Evolutionary conservation across 768 basidiomycete genomes (phyloP).

Genomic region (Leccinum incarnatum): DNA sequence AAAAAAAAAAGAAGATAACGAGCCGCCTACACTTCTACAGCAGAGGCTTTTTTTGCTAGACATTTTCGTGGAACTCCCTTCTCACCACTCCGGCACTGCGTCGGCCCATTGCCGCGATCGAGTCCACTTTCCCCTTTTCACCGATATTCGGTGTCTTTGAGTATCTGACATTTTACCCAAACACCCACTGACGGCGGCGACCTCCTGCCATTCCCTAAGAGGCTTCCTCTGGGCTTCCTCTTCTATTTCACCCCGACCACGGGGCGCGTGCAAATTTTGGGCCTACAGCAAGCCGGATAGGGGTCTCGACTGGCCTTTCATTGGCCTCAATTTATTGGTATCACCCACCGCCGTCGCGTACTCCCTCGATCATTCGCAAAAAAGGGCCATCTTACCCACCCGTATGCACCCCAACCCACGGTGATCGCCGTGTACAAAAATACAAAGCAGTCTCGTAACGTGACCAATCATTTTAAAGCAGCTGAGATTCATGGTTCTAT

Average conservation of each 20-base stretch:
- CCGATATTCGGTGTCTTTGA: not conserved
- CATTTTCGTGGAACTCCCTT: not conserved
- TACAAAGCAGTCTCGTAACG: not conserved
- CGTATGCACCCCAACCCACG: not conserved
- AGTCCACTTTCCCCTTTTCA: not conserved
- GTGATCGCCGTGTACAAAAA: not conserved
- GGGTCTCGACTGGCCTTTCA: not conserved
- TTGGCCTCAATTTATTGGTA: not conserved
- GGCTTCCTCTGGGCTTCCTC: not conserved
- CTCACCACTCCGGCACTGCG: not conserved
- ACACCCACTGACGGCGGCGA: not conserved
- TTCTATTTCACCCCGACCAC: not conserved
- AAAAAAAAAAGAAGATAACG: too few relatives aligned
- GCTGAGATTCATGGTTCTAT: not conserved
- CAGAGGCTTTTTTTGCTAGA: not conserved
- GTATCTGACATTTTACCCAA: not conserved
- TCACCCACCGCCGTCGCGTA: not conserved
- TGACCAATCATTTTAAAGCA: not conserved
- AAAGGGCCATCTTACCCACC: not conserved
- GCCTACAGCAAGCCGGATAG: constrained; percentile 11
- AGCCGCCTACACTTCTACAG: not conserved
- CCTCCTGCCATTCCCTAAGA: not conserved
- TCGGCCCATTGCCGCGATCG: not conserved
- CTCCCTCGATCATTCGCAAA: not conserved
- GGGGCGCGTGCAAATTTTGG: not conserved